Base-by-base conservation (phyloP, 129 eudicot genomes). In the Artemisia annua region DNA sequence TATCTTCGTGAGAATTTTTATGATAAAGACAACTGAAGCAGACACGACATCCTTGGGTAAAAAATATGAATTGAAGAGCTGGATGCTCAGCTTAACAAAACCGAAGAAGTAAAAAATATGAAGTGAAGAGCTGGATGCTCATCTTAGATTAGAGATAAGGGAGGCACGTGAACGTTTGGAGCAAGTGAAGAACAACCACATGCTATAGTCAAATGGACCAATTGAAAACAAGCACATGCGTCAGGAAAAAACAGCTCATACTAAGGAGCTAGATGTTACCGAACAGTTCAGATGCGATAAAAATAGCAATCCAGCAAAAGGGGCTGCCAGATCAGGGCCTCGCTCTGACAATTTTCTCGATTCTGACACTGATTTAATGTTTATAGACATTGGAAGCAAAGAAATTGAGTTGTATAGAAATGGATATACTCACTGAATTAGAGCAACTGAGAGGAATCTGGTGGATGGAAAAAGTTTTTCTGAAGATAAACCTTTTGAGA, bases 71-170 rank as follows among this genome's bases (percentile, higher is more conserved):
- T 86, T 70, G 73, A 81, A 71, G 97, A 92, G 83, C 79, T 92
- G 55, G 97, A 92, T 71, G 78, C 86, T 4, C 89, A 87, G 71
- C 94, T 88, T 44, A 70, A 80, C 74, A 96, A 87, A 87, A 80
- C 94, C 26, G 97, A 92, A 83, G 86, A 74, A 20, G 74, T 85
- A n/a, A n/a, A n/a, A n/a, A n/a, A n/a, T n/a, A n/a, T n/a, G n/a
- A n/a, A n/a, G n/a, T n/a, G n/a, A n/a, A n/a, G n/a, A n/a, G n/a
- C n/a, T n/a, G 62, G 80, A 89, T 77, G 12, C 83, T 19, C 83
- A 88, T 86, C 91, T 92, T 64, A 85, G 97, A 74, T 87, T 53
- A 16, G 86, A 88, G 75, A 75, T 92, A 65, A 78, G 73, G 12
- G 69, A 74, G 17, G 81, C 78, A 11, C 82, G 75, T 48, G 91